Evolutionary conservation across 2,329 filamentous ascomycete genomes (phyloP), one percentile per base, ranked within the genome.

Genomic region (Pezicula carpinea): DNA sequence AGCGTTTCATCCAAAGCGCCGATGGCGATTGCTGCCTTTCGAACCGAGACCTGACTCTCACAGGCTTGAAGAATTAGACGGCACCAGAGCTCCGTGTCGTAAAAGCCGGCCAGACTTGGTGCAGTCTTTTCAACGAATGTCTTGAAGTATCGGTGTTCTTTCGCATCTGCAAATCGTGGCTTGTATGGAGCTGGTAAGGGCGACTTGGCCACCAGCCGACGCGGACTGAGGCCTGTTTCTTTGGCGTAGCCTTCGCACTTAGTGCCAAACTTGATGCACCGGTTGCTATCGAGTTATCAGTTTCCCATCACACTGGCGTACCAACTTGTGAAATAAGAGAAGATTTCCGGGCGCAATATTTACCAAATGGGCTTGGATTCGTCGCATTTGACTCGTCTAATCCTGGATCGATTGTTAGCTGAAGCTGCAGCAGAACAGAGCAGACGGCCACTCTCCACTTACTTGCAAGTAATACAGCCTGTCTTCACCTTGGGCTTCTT

Each of bases 1-100:
- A 82, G 62, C 1, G 79, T 82, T 62, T 82, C 82, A 62, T 84
- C 82, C 32, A 85, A 66, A 3, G 80, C 79, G 13, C 80, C 80
- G 6, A 85, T 68, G 4, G 82, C 82, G 18, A 83, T 72, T n/a
- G 84, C 78, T 15, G 80, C 77, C 57, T 83, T 78, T 11, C 76
- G 76, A 48, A 85, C 77, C 36, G 80, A 71, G 7, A 72, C 65
- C 54, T 82, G 77, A 2, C 70, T 68, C 49, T 83, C 77, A 44
- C 79, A 83, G 59, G 80, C 78, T 53, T 79, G 76, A n/a, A 84
- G 61, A 5, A 85, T 79, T 14, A 75, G 72, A 34, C 72, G 70
- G 2, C 73, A 77, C 81, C 82, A 85, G 57, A 85, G 84, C 2
- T 72, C 67, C 18, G 73, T 75, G 14, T 58, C 81, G 77, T 51